A percentile compares a stretch with the other conserved stretches of the same genome.
Conservation (phyloP, 805 yeast species). For the Suhomyces sp. region DNA sequence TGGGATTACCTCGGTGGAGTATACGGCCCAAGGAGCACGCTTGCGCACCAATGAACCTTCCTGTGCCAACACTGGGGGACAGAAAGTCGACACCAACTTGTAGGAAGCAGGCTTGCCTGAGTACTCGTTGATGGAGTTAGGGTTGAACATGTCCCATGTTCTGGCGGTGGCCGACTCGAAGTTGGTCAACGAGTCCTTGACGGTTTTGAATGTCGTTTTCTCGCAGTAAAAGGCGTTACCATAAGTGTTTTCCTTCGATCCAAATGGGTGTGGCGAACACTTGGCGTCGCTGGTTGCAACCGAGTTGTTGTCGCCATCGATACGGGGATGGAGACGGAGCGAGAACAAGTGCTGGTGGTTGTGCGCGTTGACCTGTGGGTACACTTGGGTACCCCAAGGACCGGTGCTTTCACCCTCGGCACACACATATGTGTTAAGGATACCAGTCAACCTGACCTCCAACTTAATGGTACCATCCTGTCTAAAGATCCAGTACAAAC, state of each 20-base stretch:
- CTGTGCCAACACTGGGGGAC: slow-evolving; percentile 70
- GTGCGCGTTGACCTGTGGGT: slow-evolving; percentile 80
- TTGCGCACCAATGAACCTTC: slow-evolving; percentile 72
- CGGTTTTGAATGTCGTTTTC: slow-evolving; percentile 65
- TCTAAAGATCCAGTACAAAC: slow-evolving; percentile 78
- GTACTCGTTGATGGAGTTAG: slow-evolving; percentile 60
- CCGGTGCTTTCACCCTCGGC: slow-evolving; percentile 64
- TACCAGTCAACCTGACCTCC: slow-evolving; percentile 79
- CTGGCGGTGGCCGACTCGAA: slow-evolving; percentile 62
- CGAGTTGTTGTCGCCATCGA: slow-evolving; percentile 78
- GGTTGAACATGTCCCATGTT: slow-evolving; percentile 78
- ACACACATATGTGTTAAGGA: slow-evolving; percentile 68
- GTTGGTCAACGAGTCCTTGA: slow-evolving; percentile 61
- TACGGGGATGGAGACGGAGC: slow-evolving; percentile 73
- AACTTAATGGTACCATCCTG: slow-evolving; percentile 82
- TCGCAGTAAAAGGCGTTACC: slow-evolving; percentile 75
- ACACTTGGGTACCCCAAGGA: slow-evolving; percentile 79
- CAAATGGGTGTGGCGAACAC: slow-evolving; percentile 56
- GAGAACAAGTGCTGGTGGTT: slow-evolving; percentile 84
- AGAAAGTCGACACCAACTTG: slow-evolving; percentile 72
- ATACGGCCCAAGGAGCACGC: slow-evolving; percentile 80
- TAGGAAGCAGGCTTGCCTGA: slow-evolving; percentile 75
- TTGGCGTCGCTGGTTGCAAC: slow-evolving; percentile 65
- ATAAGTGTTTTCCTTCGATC: slow-evolving; percentile 67
- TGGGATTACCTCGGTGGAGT: slow-evolving; percentile 66